Base-by-base conservation (phyloP, 805 yeast genomes). In the Teunomyces kruisii region DNA sequence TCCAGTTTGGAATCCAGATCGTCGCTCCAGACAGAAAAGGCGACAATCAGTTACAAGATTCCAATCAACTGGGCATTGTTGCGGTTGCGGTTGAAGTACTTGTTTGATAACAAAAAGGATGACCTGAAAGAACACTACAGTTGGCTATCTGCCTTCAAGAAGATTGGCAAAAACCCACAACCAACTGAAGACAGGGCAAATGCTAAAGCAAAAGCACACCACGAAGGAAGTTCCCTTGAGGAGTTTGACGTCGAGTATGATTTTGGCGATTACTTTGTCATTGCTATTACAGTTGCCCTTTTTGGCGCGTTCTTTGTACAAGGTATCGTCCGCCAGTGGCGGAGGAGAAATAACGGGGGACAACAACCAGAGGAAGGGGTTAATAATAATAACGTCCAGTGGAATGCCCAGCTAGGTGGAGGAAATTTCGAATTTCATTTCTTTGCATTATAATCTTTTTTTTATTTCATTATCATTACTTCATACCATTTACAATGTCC, bases 1-100 rank as follows among this genome's bases (percentile, higher is more conserved):
- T 60, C 75, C 44, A 82, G 88, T 16, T 51, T 80, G 41, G 57
- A 58, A 9, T 58, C 64, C 26, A 70, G 73, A 35, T 22, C 26
- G 27, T 15, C 17, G 17, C 35, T 31, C 14, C 32, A 39, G 13
- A 15, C 17, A 6, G 26, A 27, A 3, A 16, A 13, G 14, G 16
- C 32, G 9, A 29, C 36, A 6, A 13, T 40, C 14, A 47, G 51
- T n/a, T 62, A 65, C 50, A 63, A 59, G 19, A 57, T 67, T 10
- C 71, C 74, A 2, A 56, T 69, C 9, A 62, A 61, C 24, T 60
- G 65, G 50, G 74, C 77, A 2, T 56, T 72, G 14, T 53, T 72
- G 35, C 55, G 74, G 32, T 58, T 72, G 24, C 53, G 76, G 22
- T 50, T 72, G 39, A 70, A 70, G 50, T 59, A 61, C 42, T 47